These are phyloP conservation scores for Geranomyces michiganensis DNA, from an alignment of 192 early-diverging fungal genomes.

Conservation along the genomic window DNA sequence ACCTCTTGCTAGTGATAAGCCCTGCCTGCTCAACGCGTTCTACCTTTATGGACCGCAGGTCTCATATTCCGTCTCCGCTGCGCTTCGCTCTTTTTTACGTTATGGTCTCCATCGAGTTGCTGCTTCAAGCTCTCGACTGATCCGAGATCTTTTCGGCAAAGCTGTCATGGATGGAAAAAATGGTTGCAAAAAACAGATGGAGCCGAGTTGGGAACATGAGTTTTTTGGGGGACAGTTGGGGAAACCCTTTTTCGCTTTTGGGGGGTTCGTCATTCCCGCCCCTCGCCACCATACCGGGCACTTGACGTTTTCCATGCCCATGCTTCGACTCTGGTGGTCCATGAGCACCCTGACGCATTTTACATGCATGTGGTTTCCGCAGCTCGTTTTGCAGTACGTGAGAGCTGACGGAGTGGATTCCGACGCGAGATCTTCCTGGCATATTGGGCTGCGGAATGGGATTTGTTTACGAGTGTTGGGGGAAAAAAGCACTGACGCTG, in stretches of 20 bases:
- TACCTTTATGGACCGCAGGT: slow-evolving; percentile 27
- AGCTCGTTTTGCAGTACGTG: slow-evolving; percentile 47
- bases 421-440: slow-evolving; percentile 44
- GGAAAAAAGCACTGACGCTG: neutral
- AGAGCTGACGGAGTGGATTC: neutral
- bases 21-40: no score
- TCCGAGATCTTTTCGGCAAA: slow-evolving; percentile 51
- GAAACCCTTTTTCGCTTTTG: no score
- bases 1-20: no score
- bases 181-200: no score
- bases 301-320: slow-evolving; percentile 45
- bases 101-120: slow-evolving; percentile 15
- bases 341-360: slow-evolving; percentile 53
- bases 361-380: slow-evolving; percentile 56
- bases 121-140: slow-evolving; percentile 41
- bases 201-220: neutral
- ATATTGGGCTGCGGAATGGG: slow-evolving; percentile 55
- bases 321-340: slow-evolving; percentile 48
- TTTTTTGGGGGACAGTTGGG: no score
- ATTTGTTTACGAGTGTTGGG: neutral
- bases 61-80: slow-evolving; percentile 21
- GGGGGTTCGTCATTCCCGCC: no score
- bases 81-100: slow-evolving; percentile 15
- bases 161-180: slow-evolving; percentile 9
- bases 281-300: slow-evolving; percentile 43